Evolutionary conservation across 768 basidiomycete genomes (phyloP).

Genomic region (Trametes sanguinea): DNA sequence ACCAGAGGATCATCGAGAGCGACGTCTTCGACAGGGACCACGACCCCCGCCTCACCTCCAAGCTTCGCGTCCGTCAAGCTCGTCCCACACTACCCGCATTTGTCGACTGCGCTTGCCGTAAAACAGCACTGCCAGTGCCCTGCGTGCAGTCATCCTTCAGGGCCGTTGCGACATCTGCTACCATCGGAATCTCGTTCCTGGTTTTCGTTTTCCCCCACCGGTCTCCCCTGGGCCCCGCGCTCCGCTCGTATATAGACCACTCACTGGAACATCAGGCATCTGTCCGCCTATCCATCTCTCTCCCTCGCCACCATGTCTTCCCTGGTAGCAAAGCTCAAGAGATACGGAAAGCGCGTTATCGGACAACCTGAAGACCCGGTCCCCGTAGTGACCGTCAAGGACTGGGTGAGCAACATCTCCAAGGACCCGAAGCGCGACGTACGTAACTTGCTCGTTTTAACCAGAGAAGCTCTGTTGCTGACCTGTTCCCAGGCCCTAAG

Average conservation of each 20-base stretch:
- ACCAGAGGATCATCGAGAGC: neutral
- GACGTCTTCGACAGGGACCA: neutral
- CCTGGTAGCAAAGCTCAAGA: slow-evolving; percentile 39
- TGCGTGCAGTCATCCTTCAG: slow-evolving; percentile 13
- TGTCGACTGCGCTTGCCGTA: neutral
- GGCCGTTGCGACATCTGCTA: slow-evolving; percentile 15
- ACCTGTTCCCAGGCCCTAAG: slow-evolving; percentile 46
- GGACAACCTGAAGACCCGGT: slow-evolving; percentile 60
- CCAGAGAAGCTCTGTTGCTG: slow-evolving; percentile 5
- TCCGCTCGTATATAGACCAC: slow-evolving; percentile 5
- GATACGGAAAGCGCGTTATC: slow-evolving; percentile 57
- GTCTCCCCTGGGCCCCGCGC: slow-evolving; percentile 2
- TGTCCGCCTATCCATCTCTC: neutral
- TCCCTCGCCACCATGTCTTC: slow-evolving; percentile 37
- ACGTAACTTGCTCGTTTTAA: slow-evolving; percentile 26
- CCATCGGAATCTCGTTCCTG: slow-evolving; percentile 16
- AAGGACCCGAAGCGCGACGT: slow-evolving; percentile 54
- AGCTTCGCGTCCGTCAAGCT: neutral
- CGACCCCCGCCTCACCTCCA: neutral
- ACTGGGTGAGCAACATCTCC: slow-evolving; percentile 49
- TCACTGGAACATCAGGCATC: slow-evolving; percentile 3
- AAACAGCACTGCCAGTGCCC: neutral
- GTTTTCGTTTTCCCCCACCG: slow-evolving; percentile 10
- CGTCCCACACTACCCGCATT: slow-evolving; percentile 5
- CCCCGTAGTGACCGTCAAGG: slow-evolving; percentile 57